Percentiles rank a stretch among this genome's conserved stretches.
Conservation (phyloP, 2,329 filamentous ascomycete species). For the Stemphylium vesicarium region DNA sequence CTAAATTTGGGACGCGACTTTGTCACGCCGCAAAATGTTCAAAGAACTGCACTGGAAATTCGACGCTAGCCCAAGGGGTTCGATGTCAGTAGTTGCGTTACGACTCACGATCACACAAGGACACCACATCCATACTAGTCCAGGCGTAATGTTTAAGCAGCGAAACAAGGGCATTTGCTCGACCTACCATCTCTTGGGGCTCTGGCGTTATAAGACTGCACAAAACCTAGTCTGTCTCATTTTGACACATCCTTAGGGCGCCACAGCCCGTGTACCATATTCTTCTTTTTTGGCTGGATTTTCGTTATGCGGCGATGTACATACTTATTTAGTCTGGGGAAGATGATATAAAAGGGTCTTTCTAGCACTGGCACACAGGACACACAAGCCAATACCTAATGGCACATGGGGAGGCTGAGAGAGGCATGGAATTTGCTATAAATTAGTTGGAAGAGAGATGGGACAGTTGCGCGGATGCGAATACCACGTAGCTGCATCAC, state of each 20-base stretch:
- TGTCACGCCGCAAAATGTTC: slow-evolving; percentile 2
- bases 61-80: slow-evolving; percentile 19
- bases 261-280: slow-evolving; percentile 29
- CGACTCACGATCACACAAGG: slow-evolving; percentile 36
- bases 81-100: slow-evolving; percentile 29
- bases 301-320: slow-evolving; percentile 35
- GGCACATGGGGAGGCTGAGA: slow-evolving; percentile 8
- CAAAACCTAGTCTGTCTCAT: slow-evolving; percentile 6
- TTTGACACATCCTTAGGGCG: slow-evolving; percentile 25
- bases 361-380: slow-evolving; percentile 6
- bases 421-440: not conserved
- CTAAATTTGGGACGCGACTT: not conserved
- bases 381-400: slow-evolving; percentile 9
- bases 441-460: slow-evolving; percentile 15
- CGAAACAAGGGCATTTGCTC: slow-evolving; percentile 23
- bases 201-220: not conserved
- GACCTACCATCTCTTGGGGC: slow-evolving; percentile 5
- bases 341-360: slow-evolving; percentile 2
- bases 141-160: slow-evolving; percentile 29
- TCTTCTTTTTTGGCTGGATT: slow-evolving; percentile 17
- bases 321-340: slow-evolving; percentile 20
- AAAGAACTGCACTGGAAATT: slow-evolving; percentile 5
- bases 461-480: slow-evolving; percentile 14
- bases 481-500: slow-evolving; percentile 19
- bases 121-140: slow-evolving; percentile 15